Evolutionary conservation across 495 filamentous ascomycete species (phyloP).

Genomic region (Neurospora terricola): DNA sequence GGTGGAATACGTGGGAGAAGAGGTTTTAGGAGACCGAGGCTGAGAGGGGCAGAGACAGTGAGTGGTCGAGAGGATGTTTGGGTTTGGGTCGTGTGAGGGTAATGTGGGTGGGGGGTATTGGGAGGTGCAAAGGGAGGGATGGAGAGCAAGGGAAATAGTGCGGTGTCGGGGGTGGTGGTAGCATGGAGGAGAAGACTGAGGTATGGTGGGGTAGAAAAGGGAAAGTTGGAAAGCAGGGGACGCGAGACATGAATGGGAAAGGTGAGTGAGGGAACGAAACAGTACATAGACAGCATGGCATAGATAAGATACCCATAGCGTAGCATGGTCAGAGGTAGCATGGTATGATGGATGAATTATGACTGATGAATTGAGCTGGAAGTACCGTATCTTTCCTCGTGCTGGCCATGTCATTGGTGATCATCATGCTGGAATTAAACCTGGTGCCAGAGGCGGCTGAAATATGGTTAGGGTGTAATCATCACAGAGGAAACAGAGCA

Average conservation of each 20-base stretch:
- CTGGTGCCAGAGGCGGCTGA: background rate
- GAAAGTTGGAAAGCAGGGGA: no score
- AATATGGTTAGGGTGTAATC: background rate
- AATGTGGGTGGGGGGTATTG: background rate
- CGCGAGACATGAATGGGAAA: no score
- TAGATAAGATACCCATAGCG: background rate
- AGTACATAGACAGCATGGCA: background rate
- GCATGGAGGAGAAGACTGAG: background rate
- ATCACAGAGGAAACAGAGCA: background rate
- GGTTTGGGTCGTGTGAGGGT: background rate
- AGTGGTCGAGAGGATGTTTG: background rate
- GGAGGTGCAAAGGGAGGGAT: background rate
- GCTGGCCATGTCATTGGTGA: background rate
- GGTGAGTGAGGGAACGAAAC: background rate
- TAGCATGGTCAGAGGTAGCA: background rate
- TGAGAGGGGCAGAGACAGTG: no score
- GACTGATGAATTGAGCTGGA: background rate
- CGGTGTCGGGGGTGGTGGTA: background rate
- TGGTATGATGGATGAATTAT: background rate
- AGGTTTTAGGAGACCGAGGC: constrained; percentile 16
- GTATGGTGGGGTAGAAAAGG: no score
- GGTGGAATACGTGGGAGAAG: constrained; percentile 83
- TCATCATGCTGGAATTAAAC: background rate
- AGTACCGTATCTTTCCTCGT: background rate
- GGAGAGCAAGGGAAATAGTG: background rate